A percentile compares a stretch with the other conserved stretches of the same genome.
phyloP scores from a whole-genome alignment of 768 basidiomycete genomes.

The Mycena rebaudengoi region DNA sequence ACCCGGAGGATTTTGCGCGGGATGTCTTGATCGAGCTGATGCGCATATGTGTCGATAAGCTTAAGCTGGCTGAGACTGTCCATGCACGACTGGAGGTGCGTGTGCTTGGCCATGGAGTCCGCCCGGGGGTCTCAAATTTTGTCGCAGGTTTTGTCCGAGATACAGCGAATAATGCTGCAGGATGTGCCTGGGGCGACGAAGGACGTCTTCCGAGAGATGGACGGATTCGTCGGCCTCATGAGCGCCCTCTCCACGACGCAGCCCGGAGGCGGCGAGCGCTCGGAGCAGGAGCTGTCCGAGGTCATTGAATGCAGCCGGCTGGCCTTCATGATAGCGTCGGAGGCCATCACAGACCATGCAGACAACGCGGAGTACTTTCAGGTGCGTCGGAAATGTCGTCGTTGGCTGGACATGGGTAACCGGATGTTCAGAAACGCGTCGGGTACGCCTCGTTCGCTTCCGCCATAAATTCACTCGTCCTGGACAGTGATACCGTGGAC shows the following conservation, averaged over 20 bases:
- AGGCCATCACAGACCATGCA: conserved; percentile 64
- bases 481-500: conserved; percentile 55
- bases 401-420: not conserved
- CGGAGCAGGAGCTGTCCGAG: conserved; percentile 47
- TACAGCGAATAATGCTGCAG: conserved; percentile 73
- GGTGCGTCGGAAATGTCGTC: conserved; percentile 48
- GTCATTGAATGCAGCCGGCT: conserved; percentile 63
- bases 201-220: conserved; percentile 82
- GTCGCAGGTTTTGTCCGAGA: conserved; percentile 67
- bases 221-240: conserved; percentile 81
- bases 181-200: conserved; percentile 62
- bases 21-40: conserved; percentile 78
- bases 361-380: conserved; percentile 72
- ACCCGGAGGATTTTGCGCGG: conserved; percentile 76
- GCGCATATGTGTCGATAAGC: conserved; percentile 71
- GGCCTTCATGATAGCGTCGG: conserved; percentile 71
- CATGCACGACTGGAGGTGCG: conserved; percentile 62
- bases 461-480: conserved; percentile 63
- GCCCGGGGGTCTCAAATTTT: not conserved
- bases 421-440: conserved; percentile 54
- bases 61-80: conserved; percentile 65
- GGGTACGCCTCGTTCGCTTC: conserved; percentile 72
- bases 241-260: conserved; percentile 72
- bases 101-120: conserved; percentile 5
- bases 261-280: conserved; percentile 39